Conservation (phyloP, 345 rosid genomes). For the Sonneratia caseolaris region DNA sequence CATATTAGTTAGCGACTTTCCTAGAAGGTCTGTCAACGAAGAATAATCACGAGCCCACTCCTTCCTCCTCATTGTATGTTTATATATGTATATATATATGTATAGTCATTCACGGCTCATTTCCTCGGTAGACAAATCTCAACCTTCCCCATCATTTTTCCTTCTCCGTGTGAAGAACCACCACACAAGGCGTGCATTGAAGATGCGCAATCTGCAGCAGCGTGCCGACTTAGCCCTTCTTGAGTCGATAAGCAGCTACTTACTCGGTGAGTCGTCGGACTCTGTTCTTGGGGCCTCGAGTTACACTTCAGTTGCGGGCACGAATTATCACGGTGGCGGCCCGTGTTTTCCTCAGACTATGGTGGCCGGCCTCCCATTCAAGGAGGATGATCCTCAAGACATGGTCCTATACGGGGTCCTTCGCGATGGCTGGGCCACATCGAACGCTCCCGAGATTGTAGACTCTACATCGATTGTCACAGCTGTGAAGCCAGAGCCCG, state of each 20-base stretch:
- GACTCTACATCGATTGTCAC: slow-evolving; percentile 7
- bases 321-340: slow-evolving; percentile 11
- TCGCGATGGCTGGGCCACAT: slow-evolving; percentile 68
- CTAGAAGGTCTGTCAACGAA: background rate
- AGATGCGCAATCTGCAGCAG: background rate
- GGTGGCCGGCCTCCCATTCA: slow-evolving; percentile 69
- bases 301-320: background rate
- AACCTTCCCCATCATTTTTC: too few species aligned
- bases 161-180: too few species aligned
- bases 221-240: slow-evolving; percentile 5
- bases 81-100: too few species aligned
- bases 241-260: slow-evolving; percentile 7
- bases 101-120: too few species aligned
- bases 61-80: too few species aligned
- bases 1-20: background rate
- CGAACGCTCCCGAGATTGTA: background rate
- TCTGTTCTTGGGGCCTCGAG: slow-evolving; percentile 7
- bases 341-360: slow-evolving; percentile 61
- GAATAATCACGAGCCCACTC: too few species aligned
- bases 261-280: slow-evolving; percentile 27
- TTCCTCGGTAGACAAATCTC: too few species aligned
- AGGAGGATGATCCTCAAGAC: slow-evolving; percentile 73
- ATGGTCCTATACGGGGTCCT: slow-evolving; percentile 65
- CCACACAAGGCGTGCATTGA: background rate
- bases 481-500: slow-evolving; percentile 28